Conservation (phyloP, 148 eudicot species). For the Rhododendron simsii region DNA sequence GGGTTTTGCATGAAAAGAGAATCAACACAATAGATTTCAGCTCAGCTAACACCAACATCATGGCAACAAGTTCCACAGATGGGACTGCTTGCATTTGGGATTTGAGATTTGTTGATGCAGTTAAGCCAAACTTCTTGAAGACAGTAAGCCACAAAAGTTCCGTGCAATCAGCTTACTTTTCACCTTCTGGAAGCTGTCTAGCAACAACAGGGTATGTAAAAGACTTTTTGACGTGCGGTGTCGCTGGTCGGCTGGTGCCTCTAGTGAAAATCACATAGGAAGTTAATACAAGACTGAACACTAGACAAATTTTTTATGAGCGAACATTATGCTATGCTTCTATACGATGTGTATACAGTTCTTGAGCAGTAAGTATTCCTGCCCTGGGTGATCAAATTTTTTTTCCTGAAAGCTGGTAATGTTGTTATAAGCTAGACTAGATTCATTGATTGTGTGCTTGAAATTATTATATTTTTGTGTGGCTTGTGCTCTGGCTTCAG, state of each 20-base stretch:
- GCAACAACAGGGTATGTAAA: constrained; percentile 6
- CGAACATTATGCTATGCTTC: not conserved
- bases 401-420: too few relatives aligned
- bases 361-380: not conserved
- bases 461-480: too few relatives aligned
- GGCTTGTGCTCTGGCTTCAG: too few relatives aligned
- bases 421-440: too few relatives aligned
- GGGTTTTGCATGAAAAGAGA: constrained; percentile 53
- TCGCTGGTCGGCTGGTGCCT: constrained; percentile 16
- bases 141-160: constrained; percentile 42
- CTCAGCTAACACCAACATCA: constrained; percentile 42
- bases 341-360: not conserved
- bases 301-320: not conserved
- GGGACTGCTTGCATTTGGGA: constrained; percentile 79
- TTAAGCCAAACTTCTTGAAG: constrained; percentile 29
- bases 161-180: constrained; percentile 76
- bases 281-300: too few relatives aligned
- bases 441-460: too few relatives aligned
- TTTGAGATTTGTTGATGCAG: constrained; percentile 49
- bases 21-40: constrained; percentile 71
- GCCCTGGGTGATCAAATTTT: too few relatives aligned
- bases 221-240: too few relatives aligned
- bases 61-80: constrained; percentile 84
- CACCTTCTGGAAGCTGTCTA: constrained; percentile 70
- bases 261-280: too few relatives aligned